phyloP scores from a whole-genome alignment of 164 flowering plant genomes.

The Magnolia sinica region DNA sequence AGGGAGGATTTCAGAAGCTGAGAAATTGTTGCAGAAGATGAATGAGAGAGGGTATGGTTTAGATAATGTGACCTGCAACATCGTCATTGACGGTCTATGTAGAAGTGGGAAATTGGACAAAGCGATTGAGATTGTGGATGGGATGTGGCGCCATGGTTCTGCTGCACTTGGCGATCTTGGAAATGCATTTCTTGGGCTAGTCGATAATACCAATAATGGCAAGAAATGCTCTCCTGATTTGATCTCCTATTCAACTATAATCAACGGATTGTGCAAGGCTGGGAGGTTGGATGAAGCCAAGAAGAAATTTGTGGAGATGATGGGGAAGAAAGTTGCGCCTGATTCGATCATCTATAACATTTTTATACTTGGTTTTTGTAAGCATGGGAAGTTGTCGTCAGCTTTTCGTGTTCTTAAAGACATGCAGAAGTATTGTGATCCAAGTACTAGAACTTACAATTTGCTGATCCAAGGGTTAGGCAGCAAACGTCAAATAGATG shows the following conservation, averaged over 20 bases:
- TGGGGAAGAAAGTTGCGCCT: slow-evolving; percentile 57
- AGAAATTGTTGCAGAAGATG: slow-evolving; percentile 78
- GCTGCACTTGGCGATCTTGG: slow-evolving; percentile 81
- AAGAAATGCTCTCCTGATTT: slow-evolving; percentile 72
- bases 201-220: slow-evolving; percentile 40
- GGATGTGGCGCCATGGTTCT: slow-evolving; percentile 87
- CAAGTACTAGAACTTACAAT: slow-evolving; percentile 67
- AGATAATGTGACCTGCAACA: slow-evolving; percentile 86
- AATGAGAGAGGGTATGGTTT: slow-evolving; percentile 70
- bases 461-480: slow-evolving; percentile 74
- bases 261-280: slow-evolving; percentile 64
- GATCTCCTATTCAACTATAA: slow-evolving; percentile 71
- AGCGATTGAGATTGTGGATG: slow-evolving; percentile 69
- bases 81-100: slow-evolving; percentile 77
- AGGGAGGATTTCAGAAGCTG: slow-evolving; percentile 71
- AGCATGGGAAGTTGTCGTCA: slow-evolving; percentile 69
- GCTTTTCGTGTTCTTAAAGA: slow-evolving; percentile 88
- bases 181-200: slow-evolving; percentile 56
- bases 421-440: slow-evolving; percentile 84
- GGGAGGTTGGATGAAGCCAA: slow-evolving; percentile 87
- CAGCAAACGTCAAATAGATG: slow-evolving; percentile 58
- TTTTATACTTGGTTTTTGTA: slow-evolving; percentile 61
- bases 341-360: slow-evolving; percentile 64
- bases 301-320: slow-evolving; percentile 74
- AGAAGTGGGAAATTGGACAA: slow-evolving; percentile 66